Evolutionary conservation across 176 grass and related monocot species (phyloP), one percentile per base, ranked within the genome.

Genomic region (Stipa capillata): DNA sequence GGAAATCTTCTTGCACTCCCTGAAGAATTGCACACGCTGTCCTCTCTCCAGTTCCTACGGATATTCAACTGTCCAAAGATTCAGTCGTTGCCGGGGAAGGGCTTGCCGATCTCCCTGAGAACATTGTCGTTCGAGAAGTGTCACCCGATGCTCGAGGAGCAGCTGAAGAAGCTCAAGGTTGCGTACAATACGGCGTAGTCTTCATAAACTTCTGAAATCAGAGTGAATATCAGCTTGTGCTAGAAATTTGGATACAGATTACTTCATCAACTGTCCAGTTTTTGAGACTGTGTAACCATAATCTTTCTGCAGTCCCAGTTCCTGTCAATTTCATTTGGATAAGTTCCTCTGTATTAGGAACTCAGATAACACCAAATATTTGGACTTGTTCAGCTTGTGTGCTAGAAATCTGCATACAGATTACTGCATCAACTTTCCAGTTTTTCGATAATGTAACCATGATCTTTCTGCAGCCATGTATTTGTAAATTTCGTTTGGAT

Each of bases 21-120:
- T 55, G 51, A 75, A 66, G 60, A 79, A 0, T 28, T 79, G 40
- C 17, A 24, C 45, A 79, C 35, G 35, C 33, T 85, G 48, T 48
- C 57, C 7, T 64, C 65, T 27, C 83, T 85, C 51, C 63, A 85
- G 16, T 77, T 77, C 29, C 0, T 85, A 13, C 33, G 50, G 43
- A 59, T 85, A 47, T 47, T 52, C 6, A 45, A 40, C 43, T 80
- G 76, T 69, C 37, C 23, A 3, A 53, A 71, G 45, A 85, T 85
- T 14, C 15, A 8, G 44, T 77, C 82, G 1, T 36, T 85, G n/a
- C 82, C 82, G 37, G 18, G 1, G 17, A 78, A 68, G 62, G 48
- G 82, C 42, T 68, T 85, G 44, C 83, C 83, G 6, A 53, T 36
- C 55, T 74, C 82, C 51, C 7, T 77, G n/a, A 55, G 48, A 50